Conservation (phyloP, 495 filamentous ascomycete genomes). For the Penicillium riverlandense region DNA sequence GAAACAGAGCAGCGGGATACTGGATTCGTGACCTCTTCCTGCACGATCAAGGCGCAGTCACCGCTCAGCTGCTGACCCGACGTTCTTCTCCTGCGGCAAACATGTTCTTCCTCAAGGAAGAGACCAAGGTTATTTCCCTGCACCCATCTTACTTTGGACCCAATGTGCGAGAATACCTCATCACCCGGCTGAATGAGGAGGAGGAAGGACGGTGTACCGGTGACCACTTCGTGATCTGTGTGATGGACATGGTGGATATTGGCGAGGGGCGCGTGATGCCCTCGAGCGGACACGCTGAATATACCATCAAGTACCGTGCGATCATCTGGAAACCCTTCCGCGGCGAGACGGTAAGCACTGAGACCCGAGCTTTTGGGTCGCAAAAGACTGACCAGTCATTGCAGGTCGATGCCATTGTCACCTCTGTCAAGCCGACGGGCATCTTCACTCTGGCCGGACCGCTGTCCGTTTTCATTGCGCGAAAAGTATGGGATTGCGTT, state of each 20-base stretch:
- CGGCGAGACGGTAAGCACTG: constrained; percentile 75
- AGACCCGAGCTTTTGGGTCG: background rate
- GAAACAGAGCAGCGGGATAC: no score
- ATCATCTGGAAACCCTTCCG: constrained; percentile 97
- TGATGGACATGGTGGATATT: constrained; percentile 90
- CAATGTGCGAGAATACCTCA: constrained; percentile 82
- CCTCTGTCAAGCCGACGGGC: constrained; percentile 80
- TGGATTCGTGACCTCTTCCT: no score
- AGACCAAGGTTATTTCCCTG: constrained; percentile 85
- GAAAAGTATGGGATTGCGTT: constrained; percentile 51
- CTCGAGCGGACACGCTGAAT: constrained; percentile 82
- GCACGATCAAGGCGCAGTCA: no score
- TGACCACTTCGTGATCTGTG: constrained; percentile 89
- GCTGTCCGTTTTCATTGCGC: constrained; percentile 80
- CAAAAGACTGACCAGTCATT: constrained; percentile 8
- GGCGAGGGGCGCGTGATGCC: constrained; percentile 88
- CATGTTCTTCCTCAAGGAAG: constrained; percentile 97
- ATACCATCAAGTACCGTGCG: constrained; percentile 87
- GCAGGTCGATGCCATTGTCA: constrained; percentile 87
- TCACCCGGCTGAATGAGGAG: constrained; percentile 76
- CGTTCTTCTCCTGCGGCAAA: background rate
- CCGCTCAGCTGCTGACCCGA: no score
- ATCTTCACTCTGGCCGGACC: constrained; percentile 91
- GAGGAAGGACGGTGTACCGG: constrained; percentile 92
- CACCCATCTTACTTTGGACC: constrained; percentile 95